Conservation (phyloP, 1,284 basidiomycete species). For the Ceratobasidium sp. region DNA sequence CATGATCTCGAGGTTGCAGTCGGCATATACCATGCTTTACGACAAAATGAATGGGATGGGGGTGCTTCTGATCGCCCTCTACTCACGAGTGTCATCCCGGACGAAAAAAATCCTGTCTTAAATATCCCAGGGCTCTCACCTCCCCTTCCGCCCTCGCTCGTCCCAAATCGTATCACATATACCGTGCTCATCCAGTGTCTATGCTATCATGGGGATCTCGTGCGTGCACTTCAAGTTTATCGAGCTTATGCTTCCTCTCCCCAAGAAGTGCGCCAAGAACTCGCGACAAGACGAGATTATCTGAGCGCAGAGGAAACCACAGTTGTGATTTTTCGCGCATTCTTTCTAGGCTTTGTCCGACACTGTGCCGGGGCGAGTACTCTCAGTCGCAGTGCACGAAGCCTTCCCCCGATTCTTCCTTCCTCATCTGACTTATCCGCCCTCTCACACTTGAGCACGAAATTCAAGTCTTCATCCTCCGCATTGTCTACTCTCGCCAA, state of each 20-base stretch:
- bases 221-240: conserved; percentile 70
- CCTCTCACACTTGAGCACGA: conserved; percentile 11
- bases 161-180: conserved; percentile 76
- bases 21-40: conserved; percentile 73
- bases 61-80: conserved; percentile 52
- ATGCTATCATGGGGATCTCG: conserved; percentile 77
- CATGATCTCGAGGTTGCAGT: conserved; percentile 68
- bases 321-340: conserved; percentile 71
- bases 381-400: conserved; percentile 22
- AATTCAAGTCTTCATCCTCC: conserved; percentile 19
- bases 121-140: conserved; percentile 35
- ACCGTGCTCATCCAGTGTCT: conserved; percentile 75
- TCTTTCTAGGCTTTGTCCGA: conserved; percentile 82
- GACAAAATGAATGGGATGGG: conserved; percentile 62
- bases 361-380: conserved; percentile 56
- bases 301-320: conserved; percentile 55
- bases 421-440: conserved; percentile 20
- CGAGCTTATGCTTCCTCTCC: conserved; percentile 73
- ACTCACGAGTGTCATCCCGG: conserved; percentile 3
- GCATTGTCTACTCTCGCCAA: conserved; percentile 1
- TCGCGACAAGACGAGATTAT: conserved; percentile 55
- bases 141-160: conserved; percentile 60
- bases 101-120: conserved; percentile 43
- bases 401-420: conserved; percentile 33
- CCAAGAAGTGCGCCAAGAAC: conserved; percentile 47